phyloP scores from a whole-genome alignment of 2,329 filamentous ascomycete genomes.

The Cryphonectria naterciae region DNA sequence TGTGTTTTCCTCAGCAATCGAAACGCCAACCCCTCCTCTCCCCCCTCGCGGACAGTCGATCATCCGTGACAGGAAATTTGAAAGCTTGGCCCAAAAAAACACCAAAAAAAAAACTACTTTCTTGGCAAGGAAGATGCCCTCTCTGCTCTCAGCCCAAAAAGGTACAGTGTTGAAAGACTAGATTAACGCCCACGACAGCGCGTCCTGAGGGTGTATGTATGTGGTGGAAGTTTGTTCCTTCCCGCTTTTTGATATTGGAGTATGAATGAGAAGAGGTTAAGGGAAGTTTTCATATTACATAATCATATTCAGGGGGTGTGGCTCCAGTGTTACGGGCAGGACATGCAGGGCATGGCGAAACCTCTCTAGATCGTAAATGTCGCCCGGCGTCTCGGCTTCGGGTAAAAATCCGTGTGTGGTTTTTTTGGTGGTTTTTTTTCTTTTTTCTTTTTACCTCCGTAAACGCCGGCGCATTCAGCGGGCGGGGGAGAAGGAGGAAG shows the following conservation, averaged over 20 bases:
- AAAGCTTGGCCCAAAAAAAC: neutral
- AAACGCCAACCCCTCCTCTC: neutral
- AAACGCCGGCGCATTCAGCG: neutral
- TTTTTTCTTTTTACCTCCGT: neutral
- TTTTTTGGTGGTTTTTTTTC: too few species aligned
- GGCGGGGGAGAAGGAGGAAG: neutral
- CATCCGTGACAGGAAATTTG: neutral
- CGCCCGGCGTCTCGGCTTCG: constrained; percentile 1
- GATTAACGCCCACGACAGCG: neutral
- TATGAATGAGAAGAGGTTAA: neutral
- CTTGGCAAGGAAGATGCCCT: neutral
- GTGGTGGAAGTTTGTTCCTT: neutral
- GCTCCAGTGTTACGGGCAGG: neutral
- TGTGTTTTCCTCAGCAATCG: neutral
- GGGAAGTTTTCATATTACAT: neutral
- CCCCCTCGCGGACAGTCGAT: neutral
- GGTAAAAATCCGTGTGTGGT: neutral
- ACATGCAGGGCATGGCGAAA: neutral
- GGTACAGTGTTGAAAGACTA: too few species aligned
- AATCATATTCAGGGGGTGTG: neutral
- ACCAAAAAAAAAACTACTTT: neutral
- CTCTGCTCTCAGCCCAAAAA: neutral
- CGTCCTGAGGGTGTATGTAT: neutral
- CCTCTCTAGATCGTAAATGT: neutral
- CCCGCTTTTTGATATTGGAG: neutral